Conservation (phyloP, 192 early-diverging fungal species). For the Coemansia sp. region DNA sequence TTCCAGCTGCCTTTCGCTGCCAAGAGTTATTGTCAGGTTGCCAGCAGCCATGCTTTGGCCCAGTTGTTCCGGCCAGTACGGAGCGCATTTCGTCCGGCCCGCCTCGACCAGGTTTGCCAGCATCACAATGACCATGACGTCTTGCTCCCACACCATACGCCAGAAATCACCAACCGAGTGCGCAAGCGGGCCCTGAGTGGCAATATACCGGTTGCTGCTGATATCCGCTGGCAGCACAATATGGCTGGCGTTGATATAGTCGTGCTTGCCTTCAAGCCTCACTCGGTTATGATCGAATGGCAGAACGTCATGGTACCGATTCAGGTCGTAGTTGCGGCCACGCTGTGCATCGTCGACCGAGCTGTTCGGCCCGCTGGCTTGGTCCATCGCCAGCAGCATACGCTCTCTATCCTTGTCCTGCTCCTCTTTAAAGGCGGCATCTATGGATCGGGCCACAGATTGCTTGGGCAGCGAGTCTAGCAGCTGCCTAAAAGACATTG, state of each 20-base stretch:
- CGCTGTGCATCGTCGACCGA: slow-evolving; percentile 26
- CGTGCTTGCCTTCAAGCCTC: slow-evolving; percentile 53
- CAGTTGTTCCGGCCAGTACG: slow-evolving; percentile 71
- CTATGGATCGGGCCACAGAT: slow-evolving; percentile 20
- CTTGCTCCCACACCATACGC: slow-evolving; percentile 82
- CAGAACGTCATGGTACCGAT: slow-evolving; percentile 87
- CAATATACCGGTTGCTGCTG: slow-evolving; percentile 62
- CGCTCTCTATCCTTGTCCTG: slow-evolving; percentile 21
- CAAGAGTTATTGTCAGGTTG: slow-evolving; percentile 17
- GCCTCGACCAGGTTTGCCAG: slow-evolving; percentile 76
- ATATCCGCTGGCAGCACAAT: slow-evolving; percentile 50
- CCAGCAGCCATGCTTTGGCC: slow-evolving; percentile 7
- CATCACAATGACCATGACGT: slow-evolving; percentile 72
- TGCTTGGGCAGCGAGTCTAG: slow-evolving; percentile 27
- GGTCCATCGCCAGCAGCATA: slow-evolving; percentile 23
- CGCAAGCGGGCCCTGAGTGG: slow-evolving; percentile 80
- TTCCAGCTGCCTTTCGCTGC: slow-evolving; percentile 43
- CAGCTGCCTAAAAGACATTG: slow-evolving; percentile 37
- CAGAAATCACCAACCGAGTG: slow-evolving; percentile 79
- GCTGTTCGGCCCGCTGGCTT: not conserved
- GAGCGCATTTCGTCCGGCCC: slow-evolving; percentile 66
- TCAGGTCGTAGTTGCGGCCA: slow-evolving; percentile 54
- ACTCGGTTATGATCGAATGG: slow-evolving; percentile 73
- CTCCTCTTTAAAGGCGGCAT: slow-evolving; percentile 13
- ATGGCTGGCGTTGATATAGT: slow-evolving; percentile 84